Conservation (phyloP, 257 asterid species). For the Nyctanthes arbortristis region DNA sequence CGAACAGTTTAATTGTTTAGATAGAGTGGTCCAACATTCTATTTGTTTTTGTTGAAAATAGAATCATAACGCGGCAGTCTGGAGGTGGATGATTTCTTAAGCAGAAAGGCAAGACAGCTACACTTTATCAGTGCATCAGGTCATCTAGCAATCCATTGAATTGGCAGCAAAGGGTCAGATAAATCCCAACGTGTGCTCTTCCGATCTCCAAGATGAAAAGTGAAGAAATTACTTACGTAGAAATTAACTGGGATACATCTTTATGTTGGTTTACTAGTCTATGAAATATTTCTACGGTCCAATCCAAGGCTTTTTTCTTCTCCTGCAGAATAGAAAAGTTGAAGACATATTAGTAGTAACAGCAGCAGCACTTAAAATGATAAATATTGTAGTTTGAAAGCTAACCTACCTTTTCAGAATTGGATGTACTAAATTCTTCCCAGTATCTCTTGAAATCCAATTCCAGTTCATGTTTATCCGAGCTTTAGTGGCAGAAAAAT, state of each 20-base stretch:
- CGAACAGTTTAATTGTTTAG: too few relatives aligned
- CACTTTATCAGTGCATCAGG: constrained; percentile 1
- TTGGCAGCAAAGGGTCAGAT: constrained; percentile 16
- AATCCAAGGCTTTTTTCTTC: constrained; percentile 13
- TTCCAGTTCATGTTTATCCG: constrained; percentile 82
- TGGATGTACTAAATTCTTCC: constrained; percentile 93
- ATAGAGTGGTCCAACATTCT: too few relatives aligned
- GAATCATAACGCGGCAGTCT: not conserved
- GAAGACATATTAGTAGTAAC: not conserved
- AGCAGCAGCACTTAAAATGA: not conserved
- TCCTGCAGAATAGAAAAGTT: not conserved
- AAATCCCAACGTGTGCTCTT: not conserved
- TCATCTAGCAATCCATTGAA: constrained; percentile 15
- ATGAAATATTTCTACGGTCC: constrained; percentile 9
- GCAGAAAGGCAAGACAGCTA: constrained; percentile 9
- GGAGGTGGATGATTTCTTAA: constrained; percentile 3
- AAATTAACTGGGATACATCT: not conserved
- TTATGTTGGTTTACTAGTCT: not conserved
- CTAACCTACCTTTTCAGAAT: constrained; percentile 52
- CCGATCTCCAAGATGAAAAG: not conserved
- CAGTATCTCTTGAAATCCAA: constrained; percentile 94
- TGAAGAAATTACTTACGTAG: not conserved
- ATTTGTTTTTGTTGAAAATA: constrained; percentile 15
- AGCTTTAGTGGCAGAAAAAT: constrained; percentile 27
- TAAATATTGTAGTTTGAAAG: not conserved